Percentiles rank a stretch among this genome's conserved stretches.
Conservation (phyloP, 164 flowering plant species). For the Paratinospora sagittata region DNA sequence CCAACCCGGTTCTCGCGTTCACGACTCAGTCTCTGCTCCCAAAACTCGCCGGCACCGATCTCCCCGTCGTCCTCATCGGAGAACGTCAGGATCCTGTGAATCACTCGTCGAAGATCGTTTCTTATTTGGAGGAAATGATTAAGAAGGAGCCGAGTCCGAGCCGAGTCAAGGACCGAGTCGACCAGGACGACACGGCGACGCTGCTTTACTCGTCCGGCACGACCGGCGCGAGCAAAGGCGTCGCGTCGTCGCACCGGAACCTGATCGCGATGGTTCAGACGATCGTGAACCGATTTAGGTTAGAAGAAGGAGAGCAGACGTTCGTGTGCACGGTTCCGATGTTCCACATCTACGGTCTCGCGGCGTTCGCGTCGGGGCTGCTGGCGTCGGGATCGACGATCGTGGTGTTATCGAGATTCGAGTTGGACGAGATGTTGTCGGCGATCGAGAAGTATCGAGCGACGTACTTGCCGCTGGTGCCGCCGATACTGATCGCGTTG, state of each 20-base stretch:
- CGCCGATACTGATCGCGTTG: constrained; percentile 42
- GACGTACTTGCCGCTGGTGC: constrained; percentile 32
- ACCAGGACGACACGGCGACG: constrained; percentile 66
- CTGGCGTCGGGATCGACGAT: constrained; percentile 36
- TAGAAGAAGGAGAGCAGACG: constrained; percentile 25
- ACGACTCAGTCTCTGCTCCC: constrained; percentile 45
- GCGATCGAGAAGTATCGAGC: constrained; percentile 28
- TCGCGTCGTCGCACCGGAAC: constrained; percentile 58
- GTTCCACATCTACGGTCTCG: constrained; percentile 86
- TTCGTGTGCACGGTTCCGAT: constrained; percentile 72
- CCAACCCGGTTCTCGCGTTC: constrained; percentile 64
- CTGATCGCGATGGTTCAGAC: constrained; percentile 59
- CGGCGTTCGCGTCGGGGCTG: constrained; percentile 30
- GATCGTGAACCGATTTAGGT: constrained; percentile 25
- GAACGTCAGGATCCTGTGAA: neutral
- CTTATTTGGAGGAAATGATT: constrained; percentile 39
- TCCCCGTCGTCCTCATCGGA: constrained; percentile 52
- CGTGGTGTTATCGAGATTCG: constrained; percentile 33
- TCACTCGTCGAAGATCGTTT: constrained; percentile 17
- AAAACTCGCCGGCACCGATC: constrained; percentile 42
- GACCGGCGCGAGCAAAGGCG: constrained; percentile 82
- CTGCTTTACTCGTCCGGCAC: constrained; percentile 83
- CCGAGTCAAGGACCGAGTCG: constrained; percentile 43
- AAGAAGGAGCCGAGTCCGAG: constrained; percentile 26
- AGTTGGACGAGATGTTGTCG: constrained; percentile 28